phyloP scores from a whole-genome alignment of 495 filamentous ascomycete genomes.

The Penicillium chermesinum region DNA sequence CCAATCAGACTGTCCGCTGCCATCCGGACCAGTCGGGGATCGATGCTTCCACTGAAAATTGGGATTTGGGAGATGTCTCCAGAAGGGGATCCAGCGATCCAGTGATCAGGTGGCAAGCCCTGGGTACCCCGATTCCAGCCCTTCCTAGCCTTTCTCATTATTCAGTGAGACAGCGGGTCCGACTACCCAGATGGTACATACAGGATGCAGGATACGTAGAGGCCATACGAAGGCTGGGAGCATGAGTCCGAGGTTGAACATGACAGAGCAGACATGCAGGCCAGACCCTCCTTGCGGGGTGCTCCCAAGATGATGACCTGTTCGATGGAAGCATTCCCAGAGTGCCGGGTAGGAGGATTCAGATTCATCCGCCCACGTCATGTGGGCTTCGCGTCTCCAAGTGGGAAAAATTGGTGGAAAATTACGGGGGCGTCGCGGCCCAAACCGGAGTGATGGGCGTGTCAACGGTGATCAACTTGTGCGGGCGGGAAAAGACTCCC shows the following conservation, averaged over 20 bases:
- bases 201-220: too few relatives aligned
- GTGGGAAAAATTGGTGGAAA: conserved; percentile 4
- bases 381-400: conserved; percentile 2
- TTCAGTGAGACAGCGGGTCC: conserved; percentile 12
- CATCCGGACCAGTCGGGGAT: conserved; percentile 5
- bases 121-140: conserved; percentile 11
- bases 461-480: not conserved
- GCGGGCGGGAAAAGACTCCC: not conserved
- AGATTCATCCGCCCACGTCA: conserved; percentile 5
- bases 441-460: conserved; percentile 7
- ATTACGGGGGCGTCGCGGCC: conserved; percentile 15
- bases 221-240: not conserved
- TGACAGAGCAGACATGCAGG: conserved; percentile 19
- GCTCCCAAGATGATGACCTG: conserved; percentile 4
- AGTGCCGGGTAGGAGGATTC: conserved; percentile 1
- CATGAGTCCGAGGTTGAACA: conserved; percentile 18
- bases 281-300: conserved; percentile 16
- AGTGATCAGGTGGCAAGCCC: conserved; percentile 21
- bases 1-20: not conserved
- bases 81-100: conserved; percentile 9
- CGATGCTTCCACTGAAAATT: conserved; percentile 3
- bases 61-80: conserved; percentile 2
- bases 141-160: not conserved
- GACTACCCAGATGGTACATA: too few relatives aligned
- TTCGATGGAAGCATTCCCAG: conserved; percentile 2